Percentiles rank a stretch among this genome's conserved stretches.
Evolutionary conservation across 2,329 filamentous ascomycete species (phyloP).

Genomic region (Furcasterigmium sp.): DNA sequence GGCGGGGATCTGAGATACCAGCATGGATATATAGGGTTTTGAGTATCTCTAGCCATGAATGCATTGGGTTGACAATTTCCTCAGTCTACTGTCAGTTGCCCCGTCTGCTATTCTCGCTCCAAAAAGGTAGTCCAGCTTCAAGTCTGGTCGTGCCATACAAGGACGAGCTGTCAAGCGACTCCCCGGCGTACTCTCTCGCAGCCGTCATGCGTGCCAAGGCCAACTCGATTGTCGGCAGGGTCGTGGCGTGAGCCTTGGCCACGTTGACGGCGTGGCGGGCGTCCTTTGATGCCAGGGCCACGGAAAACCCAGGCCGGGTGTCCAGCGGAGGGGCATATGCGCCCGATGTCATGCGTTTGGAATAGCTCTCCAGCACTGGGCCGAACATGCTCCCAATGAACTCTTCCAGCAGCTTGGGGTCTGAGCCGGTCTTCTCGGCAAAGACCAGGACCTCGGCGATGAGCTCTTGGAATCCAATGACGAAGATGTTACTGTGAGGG

Average conservation of each 20-base stretch:
- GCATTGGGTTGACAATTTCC: no score
- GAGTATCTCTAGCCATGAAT: no score
- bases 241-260: constrained; percentile 5
- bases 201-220: constrained; percentile 6
- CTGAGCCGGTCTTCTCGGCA: constrained; percentile 21
- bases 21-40: no score
- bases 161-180: constrained; percentile 7
- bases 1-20: no score
- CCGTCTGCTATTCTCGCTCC: constrained; percentile 8
- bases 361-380: constrained; percentile 18
- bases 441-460: constrained; percentile 22
- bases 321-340: constrained; percentile 17
- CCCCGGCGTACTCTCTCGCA: constrained; percentile 7
- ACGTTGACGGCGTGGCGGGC: constrained; percentile 8
- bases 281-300: constrained; percentile 7
- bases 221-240: constrained; percentile 6
- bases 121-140: constrained; percentile 8
- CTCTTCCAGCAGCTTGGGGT: constrained; percentile 16
- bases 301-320: constrained; percentile 6
- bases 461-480: constrained; percentile 17
- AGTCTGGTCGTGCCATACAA: constrained; percentile 7
- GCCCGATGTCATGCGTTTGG: constrained; percentile 19
- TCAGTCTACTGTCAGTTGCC: constrained; percentile 6
- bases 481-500: constrained; percentile 26
- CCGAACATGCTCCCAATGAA: constrained; percentile 23